phyloP scores from a whole-genome alignment of 192 early-diverging fungal species.

The Gamsiella multidivaricata region DNA sequence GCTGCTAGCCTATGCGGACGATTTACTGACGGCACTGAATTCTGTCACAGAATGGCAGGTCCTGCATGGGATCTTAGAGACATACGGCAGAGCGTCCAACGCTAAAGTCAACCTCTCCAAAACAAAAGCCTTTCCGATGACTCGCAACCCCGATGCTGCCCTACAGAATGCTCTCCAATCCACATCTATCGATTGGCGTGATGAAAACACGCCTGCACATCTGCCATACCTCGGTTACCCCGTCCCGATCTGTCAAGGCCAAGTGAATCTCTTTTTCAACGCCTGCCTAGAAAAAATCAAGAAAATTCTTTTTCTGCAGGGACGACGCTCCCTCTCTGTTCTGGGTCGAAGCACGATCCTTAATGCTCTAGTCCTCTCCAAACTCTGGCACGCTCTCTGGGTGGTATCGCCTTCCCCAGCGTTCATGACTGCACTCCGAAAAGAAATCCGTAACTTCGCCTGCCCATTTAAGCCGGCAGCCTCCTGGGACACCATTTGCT shows the following conservation, averaged over 20 bases:
- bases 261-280: background rate
- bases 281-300: background rate
- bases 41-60: background rate
- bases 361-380: background rate
- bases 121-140: slow-evolving; percentile 22
- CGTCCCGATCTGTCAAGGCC: background rate
- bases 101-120: slow-evolving; percentile 37
- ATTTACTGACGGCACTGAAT: slow-evolving; percentile 13
- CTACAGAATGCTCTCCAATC: background rate
- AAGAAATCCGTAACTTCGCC: background rate
- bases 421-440: background rate
- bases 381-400: background rate
- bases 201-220: background rate
- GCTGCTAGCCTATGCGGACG: slow-evolving; percentile 40
- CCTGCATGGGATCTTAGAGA: background rate
- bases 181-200: background rate
- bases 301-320: background rate
- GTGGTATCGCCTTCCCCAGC: background rate
- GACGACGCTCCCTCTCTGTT: background rate
- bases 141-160: background rate
- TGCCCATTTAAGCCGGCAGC: background rate
- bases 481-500: background rate
- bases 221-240: background rate
- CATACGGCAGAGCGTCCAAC: slow-evolving; percentile 21
- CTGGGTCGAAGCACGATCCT: background rate